Conservation (phyloP, 1,139 yeast genomes). For the Magnusiomyces ingens region DNA sequence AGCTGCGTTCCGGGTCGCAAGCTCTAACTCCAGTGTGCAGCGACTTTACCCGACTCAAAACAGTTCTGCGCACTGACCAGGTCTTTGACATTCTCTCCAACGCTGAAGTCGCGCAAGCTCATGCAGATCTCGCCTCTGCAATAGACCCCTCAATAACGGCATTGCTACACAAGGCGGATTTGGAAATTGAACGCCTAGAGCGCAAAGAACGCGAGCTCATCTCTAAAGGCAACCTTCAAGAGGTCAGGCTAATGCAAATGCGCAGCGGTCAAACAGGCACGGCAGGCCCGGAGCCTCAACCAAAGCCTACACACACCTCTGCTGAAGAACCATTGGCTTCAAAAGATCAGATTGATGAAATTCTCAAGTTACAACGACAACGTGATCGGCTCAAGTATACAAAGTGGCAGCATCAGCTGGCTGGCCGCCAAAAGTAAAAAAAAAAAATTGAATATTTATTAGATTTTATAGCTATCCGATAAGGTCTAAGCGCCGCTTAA, state of each 20-base stretch:
- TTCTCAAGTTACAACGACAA: neutral
- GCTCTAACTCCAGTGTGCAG: conserved; percentile 20
- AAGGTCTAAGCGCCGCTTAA: conserved; percentile 30
- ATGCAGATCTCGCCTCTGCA: conserved; percentile 23
- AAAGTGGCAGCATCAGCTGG: no score
- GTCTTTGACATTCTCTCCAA: conserved; percentile 31
- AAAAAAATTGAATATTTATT: neutral
- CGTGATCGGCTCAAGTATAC: no score
- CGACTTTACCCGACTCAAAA: conserved; percentile 5
- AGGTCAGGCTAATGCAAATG: conserved; percentile 19
- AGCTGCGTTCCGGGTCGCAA: conserved; percentile 14
- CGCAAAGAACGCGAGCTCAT: conserved; percentile 23
- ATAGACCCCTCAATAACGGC: conserved; percentile 27
- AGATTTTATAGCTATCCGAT: neutral
- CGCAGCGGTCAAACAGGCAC: neutral
- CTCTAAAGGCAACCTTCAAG: conserved; percentile 26
- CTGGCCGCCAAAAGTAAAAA: neutral
- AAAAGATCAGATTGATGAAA: conserved; percentile 3
- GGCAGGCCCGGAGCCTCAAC: neutral
- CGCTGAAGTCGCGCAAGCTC: conserved; percentile 24
- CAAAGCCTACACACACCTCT: neutral
- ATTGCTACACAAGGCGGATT: conserved; percentile 23
- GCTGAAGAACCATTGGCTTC: neutral
- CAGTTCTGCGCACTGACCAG: conserved; percentile 8
- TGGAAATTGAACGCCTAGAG: conserved; percentile 25